Percentiles rank a stretch among this genome's conserved stretches.
Conservation (phyloP, 2,329 filamentous ascomycete species). For the Dactylellina cionopaga region DNA sequence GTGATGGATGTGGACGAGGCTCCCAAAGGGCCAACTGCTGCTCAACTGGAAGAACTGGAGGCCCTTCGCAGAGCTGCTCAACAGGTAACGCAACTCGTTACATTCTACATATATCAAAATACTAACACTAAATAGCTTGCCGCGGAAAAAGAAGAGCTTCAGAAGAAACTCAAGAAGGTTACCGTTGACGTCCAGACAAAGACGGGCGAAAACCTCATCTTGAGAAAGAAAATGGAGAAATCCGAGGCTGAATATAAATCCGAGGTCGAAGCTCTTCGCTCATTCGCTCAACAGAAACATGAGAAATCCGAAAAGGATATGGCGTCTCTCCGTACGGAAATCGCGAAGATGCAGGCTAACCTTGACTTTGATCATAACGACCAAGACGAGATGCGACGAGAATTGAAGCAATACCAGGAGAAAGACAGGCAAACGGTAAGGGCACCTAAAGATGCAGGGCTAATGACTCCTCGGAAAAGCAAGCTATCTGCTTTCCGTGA, state of each 20-base stretch:
- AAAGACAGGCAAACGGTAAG: constrained; percentile 16
- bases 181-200: constrained; percentile 32
- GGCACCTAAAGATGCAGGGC: neutral
- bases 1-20: constrained; percentile 26
- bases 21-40: constrained; percentile 20
- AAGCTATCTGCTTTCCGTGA: constrained; percentile 27
- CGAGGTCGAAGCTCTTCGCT: constrained; percentile 33
- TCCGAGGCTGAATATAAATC: constrained; percentile 31
- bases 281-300: constrained; percentile 27
- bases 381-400: constrained; percentile 25
- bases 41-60: constrained; percentile 38
- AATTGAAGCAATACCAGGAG: constrained; percentile 41
- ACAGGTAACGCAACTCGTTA: neutral
- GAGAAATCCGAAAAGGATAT: constrained; percentile 39
- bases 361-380: constrained; percentile 41
- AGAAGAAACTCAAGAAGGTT: constrained; percentile 39
- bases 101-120: neutral
- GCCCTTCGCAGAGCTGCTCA: constrained; percentile 27
- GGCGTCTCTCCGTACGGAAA: neutral
- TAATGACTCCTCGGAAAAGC: constrained; percentile 29
- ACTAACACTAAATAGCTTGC: constrained; percentile 16
- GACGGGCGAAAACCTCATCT: constrained; percentile 33
- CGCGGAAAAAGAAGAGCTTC: constrained; percentile 29
- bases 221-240: constrained; percentile 45
- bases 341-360: constrained; percentile 31